A percentile compares a stretch with the other conserved stretches of the same genome.
Evolutionary conservation across 495 filamentous ascomycete genomes (phyloP).

Genomic region (Penicillium cosmopolitanum): DNA sequence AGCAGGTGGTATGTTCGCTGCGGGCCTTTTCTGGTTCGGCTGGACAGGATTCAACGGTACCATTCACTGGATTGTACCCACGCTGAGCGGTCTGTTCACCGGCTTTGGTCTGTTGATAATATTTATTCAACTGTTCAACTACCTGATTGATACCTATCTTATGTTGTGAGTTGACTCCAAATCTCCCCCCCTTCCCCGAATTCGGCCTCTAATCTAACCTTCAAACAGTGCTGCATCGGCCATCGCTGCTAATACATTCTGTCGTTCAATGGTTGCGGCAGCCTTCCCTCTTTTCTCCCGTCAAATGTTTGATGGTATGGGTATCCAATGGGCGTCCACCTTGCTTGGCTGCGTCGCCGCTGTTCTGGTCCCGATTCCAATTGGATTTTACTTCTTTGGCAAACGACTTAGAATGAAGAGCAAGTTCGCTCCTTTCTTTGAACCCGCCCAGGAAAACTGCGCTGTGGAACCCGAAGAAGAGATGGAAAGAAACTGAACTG

Average conservation of each 20-base stretch:
- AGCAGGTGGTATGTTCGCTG: conserved; percentile 73
- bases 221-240: conserved; percentile 69
- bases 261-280: conserved; percentile 74
- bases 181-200: not conserved
- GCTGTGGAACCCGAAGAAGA: conserved; percentile 19
- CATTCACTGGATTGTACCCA: conserved; percentile 86
- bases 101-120: conserved; percentile 73
- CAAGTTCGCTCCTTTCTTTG: conserved; percentile 59
- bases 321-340: conserved; percentile 77
- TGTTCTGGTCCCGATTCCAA: conserved; percentile 72
- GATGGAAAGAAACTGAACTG: conserved; percentile 12
- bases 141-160: conserved; percentile 85
- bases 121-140: conserved; percentile 85
- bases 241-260: conserved; percentile 88
- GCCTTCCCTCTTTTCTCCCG: conserved; percentile 80
- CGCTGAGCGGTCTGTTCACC: conserved; percentile 67
- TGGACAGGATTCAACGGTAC: conserved; percentile 70
- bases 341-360: conserved; percentile 75
- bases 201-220: conserved; percentile 6
- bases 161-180: conserved; percentile 67
- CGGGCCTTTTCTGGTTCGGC: conserved; percentile 85
- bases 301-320: conserved; percentile 78
- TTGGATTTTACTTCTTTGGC: conserved; percentile 44
- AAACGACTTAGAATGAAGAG: conserved; percentile 38
- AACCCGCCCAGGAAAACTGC: conserved; percentile 28